Evolutionary conservation across 139 green algal genomes (phyloP).

Genomic region (Closterium sp.): DNA sequence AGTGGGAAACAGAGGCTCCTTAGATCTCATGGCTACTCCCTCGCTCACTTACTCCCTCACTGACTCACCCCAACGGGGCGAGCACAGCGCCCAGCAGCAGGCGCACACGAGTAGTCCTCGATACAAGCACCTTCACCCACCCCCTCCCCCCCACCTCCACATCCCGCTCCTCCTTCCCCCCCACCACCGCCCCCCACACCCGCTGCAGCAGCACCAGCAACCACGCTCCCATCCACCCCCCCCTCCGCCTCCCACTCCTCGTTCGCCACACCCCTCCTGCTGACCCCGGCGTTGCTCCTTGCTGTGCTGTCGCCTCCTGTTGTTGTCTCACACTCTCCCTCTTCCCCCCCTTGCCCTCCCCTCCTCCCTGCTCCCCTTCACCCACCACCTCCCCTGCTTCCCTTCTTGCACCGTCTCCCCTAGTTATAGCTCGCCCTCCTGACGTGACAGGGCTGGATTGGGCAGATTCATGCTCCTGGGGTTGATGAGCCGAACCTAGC

Average conservation of each 20-base stretch:
- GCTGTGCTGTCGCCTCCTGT: not conserved
- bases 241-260: not conserved
- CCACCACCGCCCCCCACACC: not conserved
- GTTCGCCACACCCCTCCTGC: not conserved
- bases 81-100: not conserved
- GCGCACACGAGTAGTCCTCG: not conserved
- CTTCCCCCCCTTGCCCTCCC: not conserved
- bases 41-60: not conserved
- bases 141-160: not conserved
- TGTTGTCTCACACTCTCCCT: not conserved
- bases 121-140: not conserved
- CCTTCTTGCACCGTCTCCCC: not conserved
- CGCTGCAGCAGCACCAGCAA: not conserved
- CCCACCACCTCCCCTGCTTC: not conserved
- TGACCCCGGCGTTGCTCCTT: not conserved
- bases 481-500: not conserved
- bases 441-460: not conserved
- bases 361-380: not conserved
- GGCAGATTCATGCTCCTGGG: not conserved
- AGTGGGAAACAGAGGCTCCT: no score
- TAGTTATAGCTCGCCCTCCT: not conserved
- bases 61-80: not conserved
- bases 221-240: not conserved
- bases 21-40: no score
- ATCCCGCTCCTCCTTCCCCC: not conserved